A percentile compares a stretch with the other conserved stretches of the same genome.
phyloP scores from a whole-genome alignment of 2,329 filamentous ascomycete genomes.

The Alternaria arborescens region DNA sequence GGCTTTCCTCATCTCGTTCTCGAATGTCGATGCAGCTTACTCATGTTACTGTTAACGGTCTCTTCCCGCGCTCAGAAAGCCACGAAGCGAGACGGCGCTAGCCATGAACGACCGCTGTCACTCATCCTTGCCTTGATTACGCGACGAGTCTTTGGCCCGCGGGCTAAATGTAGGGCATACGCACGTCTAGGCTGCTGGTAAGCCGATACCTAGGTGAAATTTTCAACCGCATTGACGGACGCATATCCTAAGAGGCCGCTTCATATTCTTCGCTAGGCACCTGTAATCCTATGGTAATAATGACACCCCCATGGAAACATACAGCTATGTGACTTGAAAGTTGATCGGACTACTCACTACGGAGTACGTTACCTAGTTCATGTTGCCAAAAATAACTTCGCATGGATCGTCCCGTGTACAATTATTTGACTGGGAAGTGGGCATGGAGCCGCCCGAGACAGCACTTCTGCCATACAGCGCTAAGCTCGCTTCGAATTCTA shows the following conservation, averaged over 20 bases:
- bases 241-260: neutral
- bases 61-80: neutral
- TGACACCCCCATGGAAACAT: neutral
- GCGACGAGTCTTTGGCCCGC: neutral
- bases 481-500: neutral
- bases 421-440: neutral
- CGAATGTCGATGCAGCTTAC: neutral
- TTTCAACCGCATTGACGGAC: neutral
- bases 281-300: neutral
- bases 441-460: neutral
- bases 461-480: neutral
- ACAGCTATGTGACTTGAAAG: neutral
- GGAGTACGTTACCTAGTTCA: neutral
- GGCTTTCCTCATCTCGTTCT: neutral
- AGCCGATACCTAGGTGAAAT: neutral
- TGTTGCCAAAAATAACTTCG: neutral
- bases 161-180: neutral
- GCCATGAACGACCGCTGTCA: neutral
- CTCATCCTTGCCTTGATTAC: neutral
- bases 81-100: neutral
- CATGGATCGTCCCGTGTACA: neutral
- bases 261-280: neutral
- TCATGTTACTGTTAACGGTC: neutral
- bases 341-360: neutral
- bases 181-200: neutral